phyloP scores from a whole-genome alignment of 140 eudicot genomes.

The Artemisia princeps region DNA sequence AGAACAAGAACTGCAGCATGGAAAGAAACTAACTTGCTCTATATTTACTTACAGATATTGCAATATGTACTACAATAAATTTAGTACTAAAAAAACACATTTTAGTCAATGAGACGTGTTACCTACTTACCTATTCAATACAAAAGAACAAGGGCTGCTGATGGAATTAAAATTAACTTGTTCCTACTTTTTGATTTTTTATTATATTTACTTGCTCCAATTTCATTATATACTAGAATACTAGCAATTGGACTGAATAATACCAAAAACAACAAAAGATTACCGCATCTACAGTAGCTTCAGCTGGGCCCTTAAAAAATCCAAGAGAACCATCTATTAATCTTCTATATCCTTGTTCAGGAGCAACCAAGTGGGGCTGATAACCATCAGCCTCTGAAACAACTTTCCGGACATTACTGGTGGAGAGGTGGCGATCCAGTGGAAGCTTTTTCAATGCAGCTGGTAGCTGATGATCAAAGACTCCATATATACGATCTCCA shows the following conservation, averaged over 20 bases:
- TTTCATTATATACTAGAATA: slow-evolving; percentile 3
- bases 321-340: slow-evolving; percentile 97
- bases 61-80: too few relatives aligned
- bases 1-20: too few relatives aligned
- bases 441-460: slow-evolving; percentile 94
- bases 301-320: slow-evolving; percentile 95
- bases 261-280: slow-evolving; percentile 3
- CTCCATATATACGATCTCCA: slow-evolving; percentile 86
- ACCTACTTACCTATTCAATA: background rate
- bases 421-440: slow-evolving; percentile 84
- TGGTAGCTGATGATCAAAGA: slow-evolving; percentile 91
- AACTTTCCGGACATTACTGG: slow-evolving; percentile 68
- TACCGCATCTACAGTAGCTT: slow-evolving; percentile 94
- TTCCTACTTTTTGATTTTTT: background rate
- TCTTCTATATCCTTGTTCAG: slow-evolving; percentile 96
- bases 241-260: slow-evolving; percentile 5
- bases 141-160: slow-evolving; percentile 4
- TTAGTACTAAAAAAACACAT: too few relatives aligned
- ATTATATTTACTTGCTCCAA: slow-evolving; percentile 10
- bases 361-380: slow-evolving; percentile 94
- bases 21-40: too few relatives aligned
- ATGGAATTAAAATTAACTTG: background rate
- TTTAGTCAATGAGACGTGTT: background rate
- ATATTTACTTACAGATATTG: too few relatives aligned
- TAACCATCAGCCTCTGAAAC: slow-evolving; percentile 97